Percentiles rank a stretch among this genome's conserved stretches.
Evolutionary conservation across 2,329 filamentous ascomycete genomes (phyloP).

Genomic region (Rhytidhysteron rufulum): DNA sequence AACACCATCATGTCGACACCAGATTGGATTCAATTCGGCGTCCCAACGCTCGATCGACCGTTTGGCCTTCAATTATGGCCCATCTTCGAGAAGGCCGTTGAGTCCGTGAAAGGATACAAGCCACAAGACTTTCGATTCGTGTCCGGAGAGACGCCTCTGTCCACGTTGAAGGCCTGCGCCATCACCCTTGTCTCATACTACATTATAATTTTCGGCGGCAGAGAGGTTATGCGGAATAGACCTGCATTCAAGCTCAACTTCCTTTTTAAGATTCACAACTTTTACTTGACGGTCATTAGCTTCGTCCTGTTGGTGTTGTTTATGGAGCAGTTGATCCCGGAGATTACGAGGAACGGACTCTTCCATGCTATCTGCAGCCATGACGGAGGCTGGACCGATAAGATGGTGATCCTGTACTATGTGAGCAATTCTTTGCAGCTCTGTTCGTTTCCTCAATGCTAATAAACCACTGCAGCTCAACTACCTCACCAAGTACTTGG

Average conservation of each 20-base stretch:
- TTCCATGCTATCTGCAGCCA: slow-evolving; percentile 84
- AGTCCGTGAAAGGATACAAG: slow-evolving; percentile 72
- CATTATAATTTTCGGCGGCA: slow-evolving; percentile 84
- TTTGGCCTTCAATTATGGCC: slow-evolving; percentile 93
- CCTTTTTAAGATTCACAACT: slow-evolving; percentile 94
- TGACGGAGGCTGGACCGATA: slow-evolving; percentile 88
- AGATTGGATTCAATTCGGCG: slow-evolving; percentile 51
- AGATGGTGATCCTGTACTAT: slow-evolving; percentile 92
- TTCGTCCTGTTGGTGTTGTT: slow-evolving; percentile 77
- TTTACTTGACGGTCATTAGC: slow-evolving; percentile 85
- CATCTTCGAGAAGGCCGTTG: slow-evolving; percentile 85
- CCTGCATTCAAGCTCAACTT: slow-evolving; percentile 81
- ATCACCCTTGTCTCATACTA: slow-evolving; percentile 87
- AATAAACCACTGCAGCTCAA: too few relatives aligned
- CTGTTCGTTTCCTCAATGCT: too few relatives aligned
- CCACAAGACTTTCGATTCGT: slow-evolving; percentile 83
- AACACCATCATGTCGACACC: slow-evolving; percentile 45
- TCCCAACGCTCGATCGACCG: slow-evolving; percentile 82
- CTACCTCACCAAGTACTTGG: slow-evolving; percentile 97
- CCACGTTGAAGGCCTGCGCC: slow-evolving; percentile 77
- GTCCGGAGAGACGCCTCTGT: slow-evolving; percentile 79
- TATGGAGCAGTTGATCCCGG: slow-evolving; percentile 85
- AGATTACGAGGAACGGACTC: slow-evolving; percentile 72
- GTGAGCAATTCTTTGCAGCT: slow-evolving; percentile 67
- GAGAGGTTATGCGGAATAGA: slow-evolving; percentile 86